Evolutionary conservation across 768 basidiomycete species (phyloP).

Genomic region (Leccinum boreale): DNA sequence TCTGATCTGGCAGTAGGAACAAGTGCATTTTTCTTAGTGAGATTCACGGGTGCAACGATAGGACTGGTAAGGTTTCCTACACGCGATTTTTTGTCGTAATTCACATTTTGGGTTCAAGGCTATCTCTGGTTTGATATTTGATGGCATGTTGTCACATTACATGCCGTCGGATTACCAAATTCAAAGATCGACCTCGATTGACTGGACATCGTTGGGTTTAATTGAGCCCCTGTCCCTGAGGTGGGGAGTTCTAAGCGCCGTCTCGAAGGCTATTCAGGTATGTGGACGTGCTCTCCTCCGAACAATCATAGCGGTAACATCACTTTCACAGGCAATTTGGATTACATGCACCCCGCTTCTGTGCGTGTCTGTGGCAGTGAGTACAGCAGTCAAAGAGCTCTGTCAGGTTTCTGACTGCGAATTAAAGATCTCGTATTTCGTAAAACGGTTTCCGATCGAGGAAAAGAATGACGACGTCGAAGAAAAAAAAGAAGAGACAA

Average conservation of each 20-base stretch:
- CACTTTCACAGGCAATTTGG: constrained; percentile 59
- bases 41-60: constrained; percentile 82
- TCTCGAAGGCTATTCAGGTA: constrained; percentile 66
- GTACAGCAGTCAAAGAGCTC: constrained; percentile 14
- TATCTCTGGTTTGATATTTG: constrained; percentile 72
- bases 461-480: constrained; percentile 9
- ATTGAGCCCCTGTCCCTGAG: constrained; percentile 47
- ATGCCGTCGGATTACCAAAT: constrained; percentile 49
- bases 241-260: constrained; percentile 44
- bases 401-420: constrained; percentile 8
- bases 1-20: constrained; percentile 74
- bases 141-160: constrained; percentile 45
- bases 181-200: constrained; percentile 41
- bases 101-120: constrained; percentile 45
- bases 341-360: constrained; percentile 68
- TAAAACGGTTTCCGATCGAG: constrained; percentile 27
- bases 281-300: constrained; percentile 10
- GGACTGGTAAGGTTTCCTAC: constrained; percentile 57
- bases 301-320: constrained; percentile 6
- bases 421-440: constrained; percentile 27
- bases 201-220: constrained; percentile 49
- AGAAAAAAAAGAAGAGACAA: constrained; percentile 19
- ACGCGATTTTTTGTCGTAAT: constrained; percentile 1
- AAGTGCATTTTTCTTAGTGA: constrained; percentile 82
- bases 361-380: constrained; percentile 60